These are phyloP conservation scores for Termitomyces sp. DNA, from an alignment of 768 basidiomycete genomes.

Conservation along the genomic window DNA sequence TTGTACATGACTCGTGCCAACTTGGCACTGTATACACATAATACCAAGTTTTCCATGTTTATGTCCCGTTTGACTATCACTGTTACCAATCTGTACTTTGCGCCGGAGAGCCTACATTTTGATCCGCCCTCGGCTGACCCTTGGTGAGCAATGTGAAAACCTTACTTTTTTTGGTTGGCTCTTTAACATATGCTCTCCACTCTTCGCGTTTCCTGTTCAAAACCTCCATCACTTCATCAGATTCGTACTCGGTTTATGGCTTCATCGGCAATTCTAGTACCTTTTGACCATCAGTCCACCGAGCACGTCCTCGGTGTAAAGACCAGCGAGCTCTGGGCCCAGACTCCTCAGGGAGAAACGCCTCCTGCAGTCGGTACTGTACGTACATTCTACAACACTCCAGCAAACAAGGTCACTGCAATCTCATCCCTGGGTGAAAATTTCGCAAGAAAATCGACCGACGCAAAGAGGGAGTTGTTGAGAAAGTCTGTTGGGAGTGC, in stretches of 20 bases:
- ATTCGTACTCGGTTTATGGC: conserved; percentile 38
- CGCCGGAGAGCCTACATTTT: background rate
- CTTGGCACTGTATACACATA: conserved; percentile 1
- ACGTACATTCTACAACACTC: conserved; percentile 58
- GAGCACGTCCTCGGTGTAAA: conserved; percentile 33
- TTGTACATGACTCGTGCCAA: background rate
- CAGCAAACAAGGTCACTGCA: conserved; percentile 41
- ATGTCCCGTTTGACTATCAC: background rate
- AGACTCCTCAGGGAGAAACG: conserved; percentile 44
- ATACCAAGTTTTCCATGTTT: background rate
- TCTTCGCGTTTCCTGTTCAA: conserved; percentile 14
- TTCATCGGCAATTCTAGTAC: conserved; percentile 51
- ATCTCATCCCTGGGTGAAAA: conserved; percentile 56
- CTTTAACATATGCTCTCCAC: conserved; percentile 9
- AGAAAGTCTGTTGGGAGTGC: conserved; percentile 69
- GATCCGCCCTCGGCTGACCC: conserved; percentile 1
- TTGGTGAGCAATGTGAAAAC: background rate
- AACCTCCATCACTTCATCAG: conserved; percentile 16
- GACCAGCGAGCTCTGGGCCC: conserved; percentile 46
- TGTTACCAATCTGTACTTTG: background rate
- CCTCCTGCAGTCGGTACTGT: conserved; percentile 58
- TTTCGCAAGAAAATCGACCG: conserved; percentile 39
- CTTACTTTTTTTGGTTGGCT: background rate
- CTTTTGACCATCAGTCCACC: conserved; percentile 43
- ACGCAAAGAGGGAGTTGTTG: conserved; percentile 57